phyloP scores from a whole-genome alignment of 1,284 basidiomycete genomes.

The Tranzscheliella williamsii region DNA sequence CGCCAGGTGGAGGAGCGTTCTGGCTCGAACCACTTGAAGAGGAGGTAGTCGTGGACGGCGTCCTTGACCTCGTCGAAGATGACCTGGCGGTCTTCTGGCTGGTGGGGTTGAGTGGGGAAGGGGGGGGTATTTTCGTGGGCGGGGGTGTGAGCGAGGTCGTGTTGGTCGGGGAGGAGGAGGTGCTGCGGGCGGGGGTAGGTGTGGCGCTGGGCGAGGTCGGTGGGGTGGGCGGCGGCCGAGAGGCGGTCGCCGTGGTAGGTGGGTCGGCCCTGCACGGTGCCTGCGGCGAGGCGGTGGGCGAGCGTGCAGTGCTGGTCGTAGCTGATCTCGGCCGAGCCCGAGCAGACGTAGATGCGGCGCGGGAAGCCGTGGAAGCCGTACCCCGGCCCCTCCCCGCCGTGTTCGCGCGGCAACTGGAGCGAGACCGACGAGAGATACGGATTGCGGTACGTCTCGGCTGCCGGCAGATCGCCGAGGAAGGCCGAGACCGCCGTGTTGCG shows the following conservation, averaged over 20 bases:
- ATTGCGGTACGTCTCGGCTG: constrained; percentile 52
- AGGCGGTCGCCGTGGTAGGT: constrained; percentile 39
- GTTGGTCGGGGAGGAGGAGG: constrained; percentile 11
- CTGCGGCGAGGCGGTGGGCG: constrained; percentile 49
- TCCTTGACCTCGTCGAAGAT: constrained; percentile 52
- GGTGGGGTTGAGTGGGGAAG: not conserved
- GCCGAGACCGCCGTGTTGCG: constrained; percentile 55
- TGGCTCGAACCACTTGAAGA: constrained; percentile 56
- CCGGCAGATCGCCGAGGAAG: constrained; percentile 50
- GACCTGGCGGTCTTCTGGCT: constrained; percentile 38
- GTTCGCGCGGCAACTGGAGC: constrained; percentile 42
- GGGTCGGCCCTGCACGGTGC: constrained; percentile 35
- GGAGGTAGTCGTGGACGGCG: constrained; percentile 51
- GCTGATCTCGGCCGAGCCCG: constrained; percentile 50
- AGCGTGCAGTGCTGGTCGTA: constrained; percentile 56
- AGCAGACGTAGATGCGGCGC: constrained; percentile 40
- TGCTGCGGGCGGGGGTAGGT: constrained; percentile 41
- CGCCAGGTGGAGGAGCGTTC: constrained; percentile 43
- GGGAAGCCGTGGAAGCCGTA: constrained; percentile 56
- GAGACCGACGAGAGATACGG: constrained; percentile 55
- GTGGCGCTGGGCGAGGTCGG: constrained; percentile 35
- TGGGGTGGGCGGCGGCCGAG: constrained; percentile 20
- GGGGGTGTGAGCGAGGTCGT: not conserved
- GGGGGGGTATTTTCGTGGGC: not conserved
- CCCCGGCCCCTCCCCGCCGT: constrained; percentile 34